Conservation (phyloP, 345 rosid genomes). For the Brassica napus region Da-Ae NC_063446.1:2659501-2660000, state of each 20-base stretch:
- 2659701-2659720: slow-evolving; percentile 31
- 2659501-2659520: slow-evolving; percentile 7
- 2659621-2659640: slow-evolving; percentile 10
- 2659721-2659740: slow-evolving; percentile 32
- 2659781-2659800: slow-evolving; percentile 1
- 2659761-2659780: slow-evolving; percentile 31
- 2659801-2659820: not conserved
- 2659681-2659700: slow-evolving; percentile 37
- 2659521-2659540: slow-evolving; percentile 15
- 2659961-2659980: slow-evolving; percentile 2
- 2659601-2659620: slow-evolving; percentile 21
- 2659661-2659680: slow-evolving; percentile 36
- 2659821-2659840: not conserved
- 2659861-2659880: slow-evolving; percentile 18
- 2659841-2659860: not conserved
- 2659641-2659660: not conserved
- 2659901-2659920: slow-evolving; percentile 21
- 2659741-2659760: slow-evolving; percentile 39
- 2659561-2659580: slow-evolving; percentile 16
- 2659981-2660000: not conserved
- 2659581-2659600: slow-evolving; percentile 31
- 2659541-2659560: slow-evolving; percentile 12
- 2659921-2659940: slow-evolving; percentile 7
- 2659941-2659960: slow-evolving; percentile 5
- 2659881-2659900: slow-evolving; percentile 12